These are phyloP conservation scores for Inonotus hispidus DNA, from an alignment of 1,284 basidiomycete species.

Conservation along the genomic window DNA sequence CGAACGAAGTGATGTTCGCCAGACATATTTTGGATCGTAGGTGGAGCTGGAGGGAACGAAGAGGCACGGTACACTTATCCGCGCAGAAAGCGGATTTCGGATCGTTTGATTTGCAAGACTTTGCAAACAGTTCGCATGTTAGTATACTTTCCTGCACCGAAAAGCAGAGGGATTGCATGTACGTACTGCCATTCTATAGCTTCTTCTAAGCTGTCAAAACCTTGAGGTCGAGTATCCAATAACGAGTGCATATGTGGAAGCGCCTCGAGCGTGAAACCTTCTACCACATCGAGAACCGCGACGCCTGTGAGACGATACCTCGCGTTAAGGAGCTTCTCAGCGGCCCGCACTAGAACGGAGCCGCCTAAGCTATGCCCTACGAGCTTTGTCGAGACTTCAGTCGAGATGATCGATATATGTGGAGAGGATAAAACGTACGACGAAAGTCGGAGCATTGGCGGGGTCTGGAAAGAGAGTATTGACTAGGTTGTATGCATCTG, in stretches of 20 bases:
- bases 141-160: slow-evolving; percentile 10
- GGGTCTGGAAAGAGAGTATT: slow-evolving; percentile 65
- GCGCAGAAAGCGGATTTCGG: slow-evolving; percentile 72
- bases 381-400: slow-evolving; percentile 42
- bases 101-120: slow-evolving; percentile 76
- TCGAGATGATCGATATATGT: neutral
- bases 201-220: slow-evolving; percentile 78
- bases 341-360: slow-evolving; percentile 74
- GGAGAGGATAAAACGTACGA: slow-evolving; percentile 45
- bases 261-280: slow-evolving; percentile 94
- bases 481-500: slow-evolving; percentile 69
- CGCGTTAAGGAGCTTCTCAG: slow-evolving; percentile 57
- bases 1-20: slow-evolving; percentile 80
- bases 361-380: slow-evolving; percentile 92
- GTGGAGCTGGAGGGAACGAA: slow-evolving; percentile 43
- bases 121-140: neutral
- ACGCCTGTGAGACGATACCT: slow-evolving; percentile 79
- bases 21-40: slow-evolving; percentile 44
- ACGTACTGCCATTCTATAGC: slow-evolving; percentile 96
- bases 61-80: slow-evolving; percentile 80
- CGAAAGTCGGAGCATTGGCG: slow-evolving; percentile 56
- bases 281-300: slow-evolving; percentile 91
- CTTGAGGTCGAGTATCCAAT: slow-evolving; percentile 78
- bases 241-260: slow-evolving; percentile 88
- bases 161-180: neutral